A percentile compares a stretch with the other conserved stretches of the same genome.
Conservation (phyloP, 768 basidiomycete genomes). For the Gyrodon lividus region DNA sequence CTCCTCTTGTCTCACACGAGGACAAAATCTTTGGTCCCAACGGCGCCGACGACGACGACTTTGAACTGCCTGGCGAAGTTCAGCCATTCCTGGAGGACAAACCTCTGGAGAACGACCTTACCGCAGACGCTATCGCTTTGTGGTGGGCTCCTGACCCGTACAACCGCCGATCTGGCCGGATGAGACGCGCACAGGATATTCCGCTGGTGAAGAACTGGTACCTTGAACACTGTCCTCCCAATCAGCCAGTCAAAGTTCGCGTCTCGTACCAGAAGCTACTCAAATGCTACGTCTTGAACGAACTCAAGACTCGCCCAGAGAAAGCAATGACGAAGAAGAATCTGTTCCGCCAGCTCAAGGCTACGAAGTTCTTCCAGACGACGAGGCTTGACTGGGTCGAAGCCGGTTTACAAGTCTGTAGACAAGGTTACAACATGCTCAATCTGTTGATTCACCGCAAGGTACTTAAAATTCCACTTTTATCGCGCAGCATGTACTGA, state of each 20-base stretch:
- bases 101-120: constrained; percentile 83
- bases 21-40: constrained; percentile 91
- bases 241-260: constrained; percentile 95
- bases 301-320: constrained; percentile 82
- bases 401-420: constrained; percentile 95
- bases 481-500: constrained; percentile 1
- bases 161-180: constrained; percentile 86
- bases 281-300: constrained; percentile 95
- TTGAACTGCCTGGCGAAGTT: constrained; percentile 76
- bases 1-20: constrained; percentile 82
- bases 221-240: constrained; percentile 95
- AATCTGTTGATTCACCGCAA: constrained; percentile 99
- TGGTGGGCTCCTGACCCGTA: constrained; percentile 99
- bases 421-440: constrained; percentile 99
- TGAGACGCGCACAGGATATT: constrained; percentile 91
- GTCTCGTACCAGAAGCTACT: constrained; percentile 98
- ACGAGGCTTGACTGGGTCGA: constrained; percentile 99
- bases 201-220: constrained; percentile 99
- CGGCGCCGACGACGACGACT: constrained; percentile 81
- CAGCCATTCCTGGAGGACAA: constrained; percentile 79
- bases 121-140: constrained; percentile 93
- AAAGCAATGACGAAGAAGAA: constrained; percentile 99
- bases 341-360: constrained; percentile 90
- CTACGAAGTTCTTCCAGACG: constrained; percentile 99
- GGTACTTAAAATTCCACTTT: constrained; percentile 36